Base-by-base conservation (phyloP, 768 basidiomycete genomes). In the Podaxis sp. region DNA sequence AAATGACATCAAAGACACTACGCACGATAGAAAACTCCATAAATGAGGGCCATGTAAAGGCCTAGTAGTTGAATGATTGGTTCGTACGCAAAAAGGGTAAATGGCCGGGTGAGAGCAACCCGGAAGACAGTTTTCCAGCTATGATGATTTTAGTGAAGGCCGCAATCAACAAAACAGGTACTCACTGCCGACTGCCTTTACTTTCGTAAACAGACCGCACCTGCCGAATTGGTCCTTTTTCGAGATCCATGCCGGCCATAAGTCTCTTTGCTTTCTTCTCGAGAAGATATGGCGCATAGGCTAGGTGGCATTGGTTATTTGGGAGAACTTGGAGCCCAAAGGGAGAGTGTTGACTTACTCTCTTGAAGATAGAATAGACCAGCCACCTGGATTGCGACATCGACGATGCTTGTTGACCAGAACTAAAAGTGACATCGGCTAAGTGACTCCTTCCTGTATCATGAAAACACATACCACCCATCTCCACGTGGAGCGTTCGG, bases 21-120 rank as follows among this genome's bases (percentile, higher is more conserved):
- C 83, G 53, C 65, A 85, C 85, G 63, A 60, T 87, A 89, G 40
- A 86, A 71, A 0, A 77, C 66, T 4, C 87, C 90, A 59, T 88
- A 93, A 13, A 88, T 67, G 63, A 89, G 84, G 0, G 87, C 84
- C 80, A 89, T 83, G 62, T 90, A 91, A 0, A 85, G 2, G 0
- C 86, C 85, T 9, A 91, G 72, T 1, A 89, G 68, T 65, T 89
- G 88, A 18, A 89, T 75, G 64, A 91, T 89, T 0, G 85, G 82
- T 67, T 92, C 90, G 4, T 66, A 66, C 0, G 57, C 66, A 59
- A 90, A 87, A 10, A 93, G 68, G 3, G 71, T 66, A 72, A 93
- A 89, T 0, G 93, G 92, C n/a, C 90, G 81, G 10, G 77, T 71
- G 23, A 93, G 71, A 0, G 88, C 79, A 60, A 74, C 80, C 0